Evolutionary conservation across 257 asterid genomes (phyloP).

Genomic region (Nicotiana undulata): DNA sequence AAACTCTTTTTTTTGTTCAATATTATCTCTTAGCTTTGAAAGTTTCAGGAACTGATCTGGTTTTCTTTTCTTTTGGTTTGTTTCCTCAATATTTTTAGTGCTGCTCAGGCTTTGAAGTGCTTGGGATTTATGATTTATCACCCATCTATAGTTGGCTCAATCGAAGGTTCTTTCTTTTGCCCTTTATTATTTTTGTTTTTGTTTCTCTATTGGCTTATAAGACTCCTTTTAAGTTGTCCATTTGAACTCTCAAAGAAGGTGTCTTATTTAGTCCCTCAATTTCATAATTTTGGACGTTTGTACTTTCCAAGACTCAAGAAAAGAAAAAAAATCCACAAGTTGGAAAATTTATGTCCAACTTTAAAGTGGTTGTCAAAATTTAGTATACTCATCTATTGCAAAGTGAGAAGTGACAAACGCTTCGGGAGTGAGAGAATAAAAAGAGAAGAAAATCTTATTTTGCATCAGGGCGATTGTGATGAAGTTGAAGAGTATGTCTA

Average conservation of each 20-base stretch:
- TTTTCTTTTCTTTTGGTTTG: neutral
- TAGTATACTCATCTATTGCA: too few relatives aligned
- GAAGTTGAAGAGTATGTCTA: neutral
- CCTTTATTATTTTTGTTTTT: neutral
- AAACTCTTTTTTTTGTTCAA: neutral
- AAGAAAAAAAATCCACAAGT: too few relatives aligned
- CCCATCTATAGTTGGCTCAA: constrained; percentile 43
- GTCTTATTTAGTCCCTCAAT: neutral
- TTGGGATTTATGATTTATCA: constrained; percentile 86
- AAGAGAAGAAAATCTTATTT: too few relatives aligned
- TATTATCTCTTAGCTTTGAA: neutral
- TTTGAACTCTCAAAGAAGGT: neutral
- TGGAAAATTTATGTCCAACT: too few relatives aligned
- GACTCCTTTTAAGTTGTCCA: neutral
- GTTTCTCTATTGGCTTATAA: neutral
- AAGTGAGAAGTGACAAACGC: too few relatives aligned
- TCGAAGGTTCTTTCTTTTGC: constrained; percentile 37
- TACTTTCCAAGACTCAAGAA: neutral
- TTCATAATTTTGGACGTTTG: neutral
- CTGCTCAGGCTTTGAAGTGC: constrained; percentile 78
- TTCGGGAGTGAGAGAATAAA: too few relatives aligned
- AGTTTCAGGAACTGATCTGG: neutral
- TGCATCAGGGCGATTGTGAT: neutral
- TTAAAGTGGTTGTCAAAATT: too few relatives aligned
- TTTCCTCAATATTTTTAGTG: constrained; percentile 25